Percentiles rank a stretch among this genome's conserved stretches.
Conservation (phyloP, 1,284 basidiomycete genomes). For the Ganoderma multipileum region DNA sequence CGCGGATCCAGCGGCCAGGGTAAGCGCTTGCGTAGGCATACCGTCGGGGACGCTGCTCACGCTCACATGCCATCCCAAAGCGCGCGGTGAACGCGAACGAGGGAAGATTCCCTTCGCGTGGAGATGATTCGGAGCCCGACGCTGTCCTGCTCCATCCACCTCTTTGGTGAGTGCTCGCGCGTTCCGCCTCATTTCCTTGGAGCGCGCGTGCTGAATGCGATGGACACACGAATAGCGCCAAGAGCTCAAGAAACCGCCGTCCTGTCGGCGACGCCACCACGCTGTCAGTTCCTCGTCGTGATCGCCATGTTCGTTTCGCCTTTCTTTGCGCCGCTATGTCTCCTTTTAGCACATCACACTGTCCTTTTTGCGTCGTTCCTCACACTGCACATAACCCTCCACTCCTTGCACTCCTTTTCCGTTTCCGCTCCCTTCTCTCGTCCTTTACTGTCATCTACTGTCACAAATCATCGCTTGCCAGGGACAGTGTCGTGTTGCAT, state of each 20-base stretch:
- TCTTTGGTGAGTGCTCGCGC: not conserved
- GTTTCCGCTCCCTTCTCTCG: not conserved
- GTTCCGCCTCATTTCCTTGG: not conserved
- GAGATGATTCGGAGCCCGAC: not conserved
- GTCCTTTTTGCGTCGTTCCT: slow-evolving; percentile 1
- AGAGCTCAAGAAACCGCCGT: not conserved
- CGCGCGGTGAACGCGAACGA: slow-evolving; percentile 18
- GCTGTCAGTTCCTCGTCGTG: not conserved
- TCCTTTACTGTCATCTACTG: not conserved
- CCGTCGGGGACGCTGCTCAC: slow-evolving; percentile 35
- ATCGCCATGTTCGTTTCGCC: not conserved
- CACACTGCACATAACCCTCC: not conserved
- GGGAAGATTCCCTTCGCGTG: slow-evolving; percentile 2
- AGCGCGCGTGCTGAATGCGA: not conserved
- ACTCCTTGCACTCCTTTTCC: not conserved
- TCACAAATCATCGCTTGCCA: not conserved
- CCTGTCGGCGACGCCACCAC: not conserved
- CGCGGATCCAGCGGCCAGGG: slow-evolving; percentile 36
- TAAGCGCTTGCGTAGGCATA: slow-evolving; percentile 40
- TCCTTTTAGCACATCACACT: not conserved
- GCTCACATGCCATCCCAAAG: slow-evolving; percentile 30
- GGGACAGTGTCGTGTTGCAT: slow-evolving; percentile 9
- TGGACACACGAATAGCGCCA: not conserved
- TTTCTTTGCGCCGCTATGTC: not conserved
- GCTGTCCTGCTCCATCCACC: not conserved